phyloP scores from a whole-genome alignment of 2,329 filamentous ascomycete genomes.

The Colletotrichum theobromicola region DNA sequence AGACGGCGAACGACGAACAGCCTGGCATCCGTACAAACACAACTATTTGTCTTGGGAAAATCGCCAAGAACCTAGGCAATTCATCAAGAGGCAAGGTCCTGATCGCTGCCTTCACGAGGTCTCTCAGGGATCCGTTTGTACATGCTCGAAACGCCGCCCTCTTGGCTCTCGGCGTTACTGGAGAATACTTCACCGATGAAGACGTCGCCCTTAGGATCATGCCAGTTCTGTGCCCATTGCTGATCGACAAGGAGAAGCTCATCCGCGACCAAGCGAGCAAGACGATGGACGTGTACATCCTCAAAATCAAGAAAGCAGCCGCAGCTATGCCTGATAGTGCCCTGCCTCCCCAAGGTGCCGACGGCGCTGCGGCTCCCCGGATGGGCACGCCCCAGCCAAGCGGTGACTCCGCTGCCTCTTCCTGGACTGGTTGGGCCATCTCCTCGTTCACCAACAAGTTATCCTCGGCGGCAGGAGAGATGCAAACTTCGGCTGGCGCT shows the following conservation, averaged over 20 bases:
- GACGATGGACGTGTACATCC: conserved; percentile 84
- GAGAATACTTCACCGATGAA: conserved; percentile 86
- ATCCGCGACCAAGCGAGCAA: conserved; percentile 92
- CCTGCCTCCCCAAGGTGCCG: conserved; percentile 67
- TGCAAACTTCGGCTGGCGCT: conserved; percentile 64
- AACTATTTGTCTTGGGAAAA: conserved; percentile 95
- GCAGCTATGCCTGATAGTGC: conserved; percentile 80
- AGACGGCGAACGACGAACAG: conserved; percentile 96
- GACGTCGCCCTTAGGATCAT: conserved; percentile 86
- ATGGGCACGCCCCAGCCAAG: conserved; percentile 78
- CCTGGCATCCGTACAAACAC: conserved; percentile 97
- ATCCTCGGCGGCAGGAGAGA: conserved; percentile 83
- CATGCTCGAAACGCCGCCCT: conserved; percentile 91
- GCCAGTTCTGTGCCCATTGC: conserved; percentile 80
- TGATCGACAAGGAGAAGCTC: conserved; percentile 95
- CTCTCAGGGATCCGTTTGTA: conserved; percentile 90
- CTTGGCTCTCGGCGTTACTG: conserved; percentile 83
- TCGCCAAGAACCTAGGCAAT: conserved; percentile 84
- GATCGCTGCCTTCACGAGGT: conserved; percentile 88
- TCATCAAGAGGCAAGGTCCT: conserved; percentile 87
- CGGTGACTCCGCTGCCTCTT: conserved; percentile 59
- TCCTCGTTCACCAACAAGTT: conserved; percentile 98
- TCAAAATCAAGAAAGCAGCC: conserved; percentile 80
- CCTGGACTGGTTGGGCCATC: conserved; percentile 97
- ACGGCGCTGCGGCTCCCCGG: conserved; percentile 63